A percentile compares a stretch with the other conserved stretches of the same genome.
These are phyloP conservation scores for Podaxis sp. DNA, from an alignment of 768 basidiomycete genomes.

Conservation along the genomic window DNA sequence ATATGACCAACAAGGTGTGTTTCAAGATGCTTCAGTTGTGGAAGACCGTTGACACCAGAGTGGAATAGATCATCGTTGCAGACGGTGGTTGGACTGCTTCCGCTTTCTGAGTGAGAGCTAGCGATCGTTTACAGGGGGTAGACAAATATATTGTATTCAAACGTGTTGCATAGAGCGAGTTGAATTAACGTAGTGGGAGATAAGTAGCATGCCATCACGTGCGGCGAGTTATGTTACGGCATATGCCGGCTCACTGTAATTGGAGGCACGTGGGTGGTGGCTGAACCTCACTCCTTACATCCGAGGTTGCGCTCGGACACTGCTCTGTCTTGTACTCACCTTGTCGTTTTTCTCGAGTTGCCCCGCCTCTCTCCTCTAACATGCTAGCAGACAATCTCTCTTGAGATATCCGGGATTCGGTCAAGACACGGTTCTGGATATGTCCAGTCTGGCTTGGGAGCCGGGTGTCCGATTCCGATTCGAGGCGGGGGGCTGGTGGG, in stretches of 20 bases:
- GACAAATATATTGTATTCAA: background rate
- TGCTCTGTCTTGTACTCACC: slow-evolving; percentile 26
- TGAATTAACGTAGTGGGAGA: background rate
- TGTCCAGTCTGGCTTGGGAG: background rate
- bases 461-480: slow-evolving; percentile 7
- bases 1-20: slow-evolving; percentile 58
- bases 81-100: slow-evolving; percentile 47
- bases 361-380: slow-evolving; percentile 12
- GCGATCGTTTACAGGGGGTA: background rate
- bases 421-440: background rate
- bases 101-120: slow-evolving; percentile 29
- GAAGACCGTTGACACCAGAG: background rate
- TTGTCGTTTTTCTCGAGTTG: slow-evolving; percentile 19
- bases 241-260: slow-evolving; percentile 24
- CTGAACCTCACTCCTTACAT: slow-evolving; percentile 34
- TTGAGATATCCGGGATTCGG: background rate
- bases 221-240: slow-evolving; percentile 23
- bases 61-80: slow-evolving; percentile 40
- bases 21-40: background rate
- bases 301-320: slow-evolving; percentile 27
- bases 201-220: slow-evolving; percentile 5
- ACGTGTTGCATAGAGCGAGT: background rate
- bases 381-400: background rate
- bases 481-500: background rate
- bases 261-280: slow-evolving; percentile 32